phyloP scores from a whole-genome alignment of 345 rosid species.

The Linum usitatissimum region DNA sequence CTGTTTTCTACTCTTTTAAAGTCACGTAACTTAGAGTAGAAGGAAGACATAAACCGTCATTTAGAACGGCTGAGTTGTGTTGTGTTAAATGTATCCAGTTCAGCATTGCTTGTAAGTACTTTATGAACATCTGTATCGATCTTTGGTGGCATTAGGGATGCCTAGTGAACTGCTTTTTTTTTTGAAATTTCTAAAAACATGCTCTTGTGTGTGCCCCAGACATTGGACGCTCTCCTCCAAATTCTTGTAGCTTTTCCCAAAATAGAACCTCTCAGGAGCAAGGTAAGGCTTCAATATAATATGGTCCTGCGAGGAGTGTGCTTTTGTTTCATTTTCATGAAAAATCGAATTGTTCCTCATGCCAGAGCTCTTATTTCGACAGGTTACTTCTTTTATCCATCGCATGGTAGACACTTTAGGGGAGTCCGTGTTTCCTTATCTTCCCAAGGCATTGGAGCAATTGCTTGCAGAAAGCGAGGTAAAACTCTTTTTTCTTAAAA shows the following conservation, averaged over 20 bases:
- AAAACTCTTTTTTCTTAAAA: constrained; percentile 3
- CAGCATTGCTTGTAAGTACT: too few species aligned
- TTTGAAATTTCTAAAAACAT: constrained; percentile 1
- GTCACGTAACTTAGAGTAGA: not conserved
- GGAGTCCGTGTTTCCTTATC: constrained; percentile 80
- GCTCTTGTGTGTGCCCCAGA: constrained; percentile 38
- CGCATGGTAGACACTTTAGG: constrained; percentile 97
- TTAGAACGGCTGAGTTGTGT: too few species aligned
- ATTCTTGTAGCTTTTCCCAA: constrained; percentile 75
- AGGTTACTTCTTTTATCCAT: constrained; percentile 92
- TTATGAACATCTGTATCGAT: too few species aligned
- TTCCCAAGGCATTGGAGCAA: constrained; percentile 83
- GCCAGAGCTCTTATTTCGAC: constrained; percentile 14
- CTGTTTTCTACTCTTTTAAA: not conserved
- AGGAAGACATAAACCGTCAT: too few species aligned
- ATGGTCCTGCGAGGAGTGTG: not conserved
- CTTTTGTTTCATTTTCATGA: constrained; percentile 2
- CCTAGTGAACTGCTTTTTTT: too few species aligned
- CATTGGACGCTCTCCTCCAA: constrained; percentile 77
- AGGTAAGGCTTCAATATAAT: constrained; percentile 40
- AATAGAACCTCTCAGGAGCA: constrained; percentile 58
- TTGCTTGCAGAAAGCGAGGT: constrained; percentile 94
- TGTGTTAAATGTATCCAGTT: too few species aligned
- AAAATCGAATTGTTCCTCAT: constrained; percentile 11
- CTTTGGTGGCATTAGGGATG: too few species aligned